A percentile compares a stretch with the other conserved stretches of the same genome.
Evolutionary conservation across 148 eudicot species (phyloP).

Genomic region (Suaeda aralocaspica): DNA sequence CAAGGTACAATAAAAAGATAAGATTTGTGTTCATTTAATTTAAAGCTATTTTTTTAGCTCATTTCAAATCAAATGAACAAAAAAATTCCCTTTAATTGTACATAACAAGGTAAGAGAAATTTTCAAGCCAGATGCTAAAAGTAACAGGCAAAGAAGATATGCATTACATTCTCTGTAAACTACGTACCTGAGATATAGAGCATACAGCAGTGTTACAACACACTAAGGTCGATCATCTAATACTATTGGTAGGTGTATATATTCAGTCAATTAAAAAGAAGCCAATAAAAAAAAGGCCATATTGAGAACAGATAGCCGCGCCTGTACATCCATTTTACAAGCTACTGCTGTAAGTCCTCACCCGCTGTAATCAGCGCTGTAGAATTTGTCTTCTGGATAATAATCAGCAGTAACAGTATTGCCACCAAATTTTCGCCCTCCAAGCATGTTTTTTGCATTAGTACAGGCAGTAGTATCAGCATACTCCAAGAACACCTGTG

Average conservation of each 20-base stretch:
- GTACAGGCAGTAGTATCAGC: slow-evolving; percentile 41
- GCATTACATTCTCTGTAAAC: no score
- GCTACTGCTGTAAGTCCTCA: not conserved
- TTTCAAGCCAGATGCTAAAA: no score
- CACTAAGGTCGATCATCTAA: not conserved
- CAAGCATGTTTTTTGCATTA: slow-evolving; percentile 59
- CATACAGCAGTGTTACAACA: no score
- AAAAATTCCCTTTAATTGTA: no score
- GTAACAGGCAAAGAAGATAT: no score
- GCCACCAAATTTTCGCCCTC: slow-evolving; percentile 81
- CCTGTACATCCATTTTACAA: slow-evolving; percentile 20
- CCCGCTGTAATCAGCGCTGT: slow-evolving; percentile 46
- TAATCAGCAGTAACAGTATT: slow-evolving; percentile 63
- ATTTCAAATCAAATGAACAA: no score
- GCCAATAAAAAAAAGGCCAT: not conserved
- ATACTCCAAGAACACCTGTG: slow-evolving; percentile 82
- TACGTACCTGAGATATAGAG: no score
- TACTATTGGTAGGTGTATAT: not conserved
- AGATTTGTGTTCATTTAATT: no score
- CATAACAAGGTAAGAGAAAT: no score
- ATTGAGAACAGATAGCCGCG: not conserved
- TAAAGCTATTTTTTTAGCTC: no score
- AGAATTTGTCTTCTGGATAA: slow-evolving; percentile 66
- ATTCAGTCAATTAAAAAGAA: not conserved
- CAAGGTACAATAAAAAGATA: no score